Evolutionary conservation across 1,139 yeast species (phyloP).

Genomic region (Hansenula sp.): DNA sequence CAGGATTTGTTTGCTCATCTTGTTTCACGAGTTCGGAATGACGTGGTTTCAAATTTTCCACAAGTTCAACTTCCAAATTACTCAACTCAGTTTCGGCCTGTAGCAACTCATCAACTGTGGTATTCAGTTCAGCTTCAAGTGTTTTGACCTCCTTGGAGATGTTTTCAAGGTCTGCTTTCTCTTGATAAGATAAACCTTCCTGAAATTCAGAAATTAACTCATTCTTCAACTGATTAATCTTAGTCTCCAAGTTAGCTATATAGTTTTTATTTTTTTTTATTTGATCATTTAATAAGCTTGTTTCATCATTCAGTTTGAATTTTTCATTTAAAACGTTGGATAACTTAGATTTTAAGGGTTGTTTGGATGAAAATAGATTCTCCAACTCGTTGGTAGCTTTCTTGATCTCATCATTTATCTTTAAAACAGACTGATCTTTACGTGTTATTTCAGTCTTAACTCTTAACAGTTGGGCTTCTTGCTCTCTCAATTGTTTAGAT

Average conservation of each 20-base stretch:
- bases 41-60: slow-evolving; percentile 48
- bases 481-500: slow-evolving; percentile 41
- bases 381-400: slow-evolving; percentile 40
- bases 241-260: slow-evolving; percentile 24
- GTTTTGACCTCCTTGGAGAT: slow-evolving; percentile 37
- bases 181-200: slow-evolving; percentile 45
- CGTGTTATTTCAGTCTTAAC: slow-evolving; percentile 33
- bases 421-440: slow-evolving; percentile 42
- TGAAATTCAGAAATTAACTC: slow-evolving; percentile 59
- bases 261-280: slow-evolving; percentile 23
- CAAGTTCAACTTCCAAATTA: slow-evolving; percentile 52
- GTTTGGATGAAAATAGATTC: slow-evolving; percentile 35
- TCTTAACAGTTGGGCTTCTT: slow-evolving; percentile 33
- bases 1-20: slow-evolving; percentile 11
- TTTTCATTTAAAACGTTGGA: slow-evolving; percentile 39
- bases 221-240: slow-evolving; percentile 35
- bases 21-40: slow-evolving; percentile 28
- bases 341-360: slow-evolving; percentile 39
- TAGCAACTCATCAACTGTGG: slow-evolving; percentile 40
- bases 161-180: slow-evolving; percentile 36
- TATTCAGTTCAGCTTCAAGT: slow-evolving; percentile 39
- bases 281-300: slow-evolving; percentile 28
- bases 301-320: slow-evolving; percentile 40
- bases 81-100: slow-evolving; percentile 50
- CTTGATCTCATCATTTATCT: slow-evolving; percentile 45